Percentiles rank a stretch among this genome's conserved stretches.
Evolutionary conservation across 306 rosid genomes (phyloP).

Genomic region (Quercus rubra): DNA sequence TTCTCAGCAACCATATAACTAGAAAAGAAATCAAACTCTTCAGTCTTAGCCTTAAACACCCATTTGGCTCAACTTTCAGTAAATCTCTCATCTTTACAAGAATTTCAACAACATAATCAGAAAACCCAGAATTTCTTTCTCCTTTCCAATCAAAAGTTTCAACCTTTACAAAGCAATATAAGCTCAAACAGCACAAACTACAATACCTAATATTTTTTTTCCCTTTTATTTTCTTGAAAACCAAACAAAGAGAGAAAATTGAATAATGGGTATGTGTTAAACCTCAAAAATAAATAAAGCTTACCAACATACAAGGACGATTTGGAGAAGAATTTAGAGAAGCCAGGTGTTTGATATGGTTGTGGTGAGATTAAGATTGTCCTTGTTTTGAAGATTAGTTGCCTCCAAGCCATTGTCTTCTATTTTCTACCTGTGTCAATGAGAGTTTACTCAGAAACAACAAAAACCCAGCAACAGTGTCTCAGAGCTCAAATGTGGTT

Average conservation of each 20-base stretch:
- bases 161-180: neutral
- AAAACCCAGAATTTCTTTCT: neutral
- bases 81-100: neutral
- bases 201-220: neutral
- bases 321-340: conserved; percentile 63
- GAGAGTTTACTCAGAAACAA: neutral
- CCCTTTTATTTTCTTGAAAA: neutral
- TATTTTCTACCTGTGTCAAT: neutral
- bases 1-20: neutral
- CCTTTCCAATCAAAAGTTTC: neutral
- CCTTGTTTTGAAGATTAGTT: conserved; percentile 20
- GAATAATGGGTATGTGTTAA: neutral
- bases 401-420: conserved; percentile 45
- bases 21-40: neutral
- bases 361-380: conserved; percentile 8
- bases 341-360: conserved; percentile 18
- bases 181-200: neutral
- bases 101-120: neutral
- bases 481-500: neutral
- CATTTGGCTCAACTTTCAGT: neutral
- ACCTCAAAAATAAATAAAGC: neutral
- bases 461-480: neutral
- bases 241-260: neutral
- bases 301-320: conserved; percentile 45
- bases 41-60: neutral